Evolutionary conservation across 106 monocot species (phyloP).

Genomic region (Hemerocallis citrina): DNA sequence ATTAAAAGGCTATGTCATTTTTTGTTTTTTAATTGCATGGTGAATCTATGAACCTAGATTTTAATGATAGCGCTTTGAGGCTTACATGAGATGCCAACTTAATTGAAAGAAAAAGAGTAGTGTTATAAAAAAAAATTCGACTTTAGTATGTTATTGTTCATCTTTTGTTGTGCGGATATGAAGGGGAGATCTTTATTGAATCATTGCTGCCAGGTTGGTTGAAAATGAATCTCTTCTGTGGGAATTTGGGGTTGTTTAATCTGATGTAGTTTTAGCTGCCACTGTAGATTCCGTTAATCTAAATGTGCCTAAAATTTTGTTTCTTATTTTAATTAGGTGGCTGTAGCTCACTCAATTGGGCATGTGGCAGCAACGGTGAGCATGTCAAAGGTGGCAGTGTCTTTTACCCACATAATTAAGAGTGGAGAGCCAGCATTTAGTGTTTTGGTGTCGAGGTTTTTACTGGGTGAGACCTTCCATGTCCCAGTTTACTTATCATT

Average conservation of each 20-base stretch:
- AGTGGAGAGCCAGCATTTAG: conserved; percentile 74
- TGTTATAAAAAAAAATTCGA: too few species aligned
- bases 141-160: not conserved
- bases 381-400: conserved; percentile 71
- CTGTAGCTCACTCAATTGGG: conserved; percentile 55
- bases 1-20: not conserved
- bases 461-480: conserved; percentile 76
- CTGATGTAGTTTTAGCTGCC: not conserved
- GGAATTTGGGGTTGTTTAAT: not conserved
- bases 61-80: too few species aligned
- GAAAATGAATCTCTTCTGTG: too few species aligned
- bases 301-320: too few species aligned
- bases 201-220: too few species aligned
- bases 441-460: conserved; percentile 64
- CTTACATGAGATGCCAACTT: too few species aligned
- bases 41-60: too few species aligned
- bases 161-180: not conserved
- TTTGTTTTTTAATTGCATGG: not conserved
- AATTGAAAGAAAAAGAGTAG: too few species aligned
- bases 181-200: not conserved
- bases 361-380: conserved; percentile 69
- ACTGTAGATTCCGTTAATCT: too few species aligned
- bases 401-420: conserved; percentile 69
- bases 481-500: conserved; percentile 49
- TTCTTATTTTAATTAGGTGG: too few species aligned